Percentiles rank a stretch among this genome's conserved stretches.
Evolutionary conservation across 768 basidiomycete genomes (phyloP).

Genomic region (Leccinellum luteum): DNA sequence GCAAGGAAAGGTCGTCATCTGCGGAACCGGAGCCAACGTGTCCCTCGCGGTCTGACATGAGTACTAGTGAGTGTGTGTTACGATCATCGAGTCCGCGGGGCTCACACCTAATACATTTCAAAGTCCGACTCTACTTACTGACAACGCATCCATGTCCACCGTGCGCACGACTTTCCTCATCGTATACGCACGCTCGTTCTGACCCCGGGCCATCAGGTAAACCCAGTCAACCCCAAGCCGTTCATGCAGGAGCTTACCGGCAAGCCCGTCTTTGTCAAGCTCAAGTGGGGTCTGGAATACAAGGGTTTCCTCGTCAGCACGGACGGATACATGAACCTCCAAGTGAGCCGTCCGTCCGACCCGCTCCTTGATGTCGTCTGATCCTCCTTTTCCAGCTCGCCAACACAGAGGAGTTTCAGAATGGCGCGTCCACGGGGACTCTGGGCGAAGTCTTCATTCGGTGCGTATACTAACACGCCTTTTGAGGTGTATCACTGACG

Average conservation of each 20-base stretch:
- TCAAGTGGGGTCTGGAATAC: constrained; percentile 99
- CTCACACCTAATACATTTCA: constrained; percentile 24
- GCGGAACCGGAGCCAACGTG: constrained; percentile 57
- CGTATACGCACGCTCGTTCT: constrained; percentile 40
- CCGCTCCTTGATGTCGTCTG: background rate
- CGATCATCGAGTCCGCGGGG: background rate
- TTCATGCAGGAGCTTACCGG: constrained; percentile 98
- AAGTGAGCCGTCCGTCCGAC: constrained; percentile 47
- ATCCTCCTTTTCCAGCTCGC: constrained; percentile 46
- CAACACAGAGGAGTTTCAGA: constrained; percentile 98
- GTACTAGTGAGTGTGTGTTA: background rate
- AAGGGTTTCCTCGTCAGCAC: constrained; percentile 99
- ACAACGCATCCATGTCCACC: background rate
- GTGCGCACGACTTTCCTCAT: constrained; percentile 52
- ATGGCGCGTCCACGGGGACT: constrained; percentile 91
- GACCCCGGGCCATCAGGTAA: constrained; percentile 59
- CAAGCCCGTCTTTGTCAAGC: constrained; percentile 89
- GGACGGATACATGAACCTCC: constrained; percentile 99
- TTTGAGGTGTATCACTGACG: constrained; percentile 9
- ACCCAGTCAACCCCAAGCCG: constrained; percentile 97
- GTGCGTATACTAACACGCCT: constrained; percentile 41
- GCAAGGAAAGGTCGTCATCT: constrained; percentile 94
- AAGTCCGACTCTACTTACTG: constrained; percentile 35
- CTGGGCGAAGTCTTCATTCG: constrained; percentile 99
- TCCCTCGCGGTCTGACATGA: constrained; percentile 92